These are phyloP conservation scores for Trichaptum fuscoviolaceum DNA, from an alignment of 768 basidiomycete species.

Conservation along the genomic window DNA sequence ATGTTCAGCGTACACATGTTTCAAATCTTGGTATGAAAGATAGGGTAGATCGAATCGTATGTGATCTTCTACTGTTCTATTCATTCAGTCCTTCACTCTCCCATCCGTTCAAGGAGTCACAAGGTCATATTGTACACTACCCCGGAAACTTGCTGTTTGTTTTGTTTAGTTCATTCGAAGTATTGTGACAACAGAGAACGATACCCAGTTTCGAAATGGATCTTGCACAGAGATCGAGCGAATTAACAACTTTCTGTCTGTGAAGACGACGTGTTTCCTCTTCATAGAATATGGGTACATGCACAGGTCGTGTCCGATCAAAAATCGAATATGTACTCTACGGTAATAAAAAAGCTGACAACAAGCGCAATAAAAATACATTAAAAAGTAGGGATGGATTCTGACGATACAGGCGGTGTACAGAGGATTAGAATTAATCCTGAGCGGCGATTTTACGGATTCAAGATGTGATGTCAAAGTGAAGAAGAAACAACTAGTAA, in stretches of 20 bases:
- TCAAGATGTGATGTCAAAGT: neutral
- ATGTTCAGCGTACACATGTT: neutral
- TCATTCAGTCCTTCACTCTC: neutral
- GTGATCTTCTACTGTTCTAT: no score
- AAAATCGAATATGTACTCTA: neutral
- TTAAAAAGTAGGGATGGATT: conserved; percentile 1
- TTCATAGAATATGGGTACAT: neutral
- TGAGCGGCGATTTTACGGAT: neutral
- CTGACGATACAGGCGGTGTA: neutral
- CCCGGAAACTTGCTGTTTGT: neutral
- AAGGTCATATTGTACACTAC: neutral
- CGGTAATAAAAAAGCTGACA: neutral
- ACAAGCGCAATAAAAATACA: neutral
- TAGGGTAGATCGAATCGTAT: no score
- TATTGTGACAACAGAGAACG: neutral
- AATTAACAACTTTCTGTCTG: neutral
- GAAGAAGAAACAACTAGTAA: neutral
- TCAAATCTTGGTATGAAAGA: neutral
- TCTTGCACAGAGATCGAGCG: no score
- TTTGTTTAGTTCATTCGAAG: neutral
- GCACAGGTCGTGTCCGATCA: neutral
- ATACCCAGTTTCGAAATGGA: neutral
- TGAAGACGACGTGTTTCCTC: neutral
- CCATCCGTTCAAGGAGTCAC: neutral
- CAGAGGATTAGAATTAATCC: neutral